Conservation (phyloP, 2,329 filamentous ascomycete genomes). For the Exophiala sp. region DNA sequence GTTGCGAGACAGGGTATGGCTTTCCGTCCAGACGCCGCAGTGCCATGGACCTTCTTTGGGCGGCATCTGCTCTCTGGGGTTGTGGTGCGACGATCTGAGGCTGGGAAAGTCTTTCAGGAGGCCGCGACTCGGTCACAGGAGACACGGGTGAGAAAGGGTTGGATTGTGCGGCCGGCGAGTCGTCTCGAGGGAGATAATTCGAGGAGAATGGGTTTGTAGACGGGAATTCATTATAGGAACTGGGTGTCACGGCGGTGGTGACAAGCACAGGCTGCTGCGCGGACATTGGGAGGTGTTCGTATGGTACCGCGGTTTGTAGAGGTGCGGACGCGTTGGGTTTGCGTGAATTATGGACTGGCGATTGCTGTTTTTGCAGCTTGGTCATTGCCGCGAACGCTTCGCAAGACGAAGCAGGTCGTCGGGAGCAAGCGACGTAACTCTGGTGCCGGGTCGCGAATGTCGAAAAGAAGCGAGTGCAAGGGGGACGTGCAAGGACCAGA, state of each 20-base stretch:
- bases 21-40: conserved; percentile 24
- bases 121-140: conserved; percentile 15
- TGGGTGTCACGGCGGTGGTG: conserved; percentile 15
- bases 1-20: conserved; percentile 14
- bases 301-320: conserved; percentile 17
- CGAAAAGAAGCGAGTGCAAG: neutral
- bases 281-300: conserved; percentile 20
- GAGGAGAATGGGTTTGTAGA: conserved; percentile 23
- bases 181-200: conserved; percentile 13
- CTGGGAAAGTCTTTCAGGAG: conserved; percentile 7
- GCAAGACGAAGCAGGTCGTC: neutral
- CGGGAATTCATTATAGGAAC: conserved; percentile 18
- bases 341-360: conserved; percentile 15
- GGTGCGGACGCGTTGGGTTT: conserved; percentile 8
- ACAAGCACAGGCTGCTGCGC: conserved; percentile 22
- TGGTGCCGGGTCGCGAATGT: neutral
- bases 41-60: conserved; percentile 15
- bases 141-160: conserved; percentile 25
- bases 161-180: neutral
- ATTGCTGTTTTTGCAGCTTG: conserved; percentile 22
- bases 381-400: conserved; percentile 16
- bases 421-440: neutral
- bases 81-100: conserved; percentile 10
- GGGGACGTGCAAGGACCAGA: neutral
- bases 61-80: conserved; percentile 15